A percentile compares a stretch with the other conserved stretches of the same genome.
Evolutionary conservation across 331 rosid genomes (phyloP).

Genomic region (Acacia concinna): DNA sequence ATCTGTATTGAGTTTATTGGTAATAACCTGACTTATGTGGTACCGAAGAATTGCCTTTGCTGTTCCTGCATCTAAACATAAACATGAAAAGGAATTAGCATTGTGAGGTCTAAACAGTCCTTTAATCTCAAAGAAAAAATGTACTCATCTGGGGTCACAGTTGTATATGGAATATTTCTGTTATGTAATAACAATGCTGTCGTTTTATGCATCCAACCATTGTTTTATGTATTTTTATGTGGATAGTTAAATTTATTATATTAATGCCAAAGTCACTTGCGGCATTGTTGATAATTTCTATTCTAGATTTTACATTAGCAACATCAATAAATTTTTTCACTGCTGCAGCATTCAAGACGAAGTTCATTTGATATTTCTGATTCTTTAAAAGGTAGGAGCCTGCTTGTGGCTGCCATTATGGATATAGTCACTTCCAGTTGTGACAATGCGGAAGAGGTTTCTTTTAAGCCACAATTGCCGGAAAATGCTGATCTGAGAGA

Average conservation of each 20-base stretch:
- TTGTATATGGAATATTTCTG: background rate
- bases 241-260: background rate
- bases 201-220: conserved; percentile 1
- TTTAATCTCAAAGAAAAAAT: background rate
- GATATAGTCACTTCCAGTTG: conserved; percentile 90
- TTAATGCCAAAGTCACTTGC: conserved; percentile 24
- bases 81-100: background rate
- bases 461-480: conserved; percentile 71
- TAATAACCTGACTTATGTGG: background rate
- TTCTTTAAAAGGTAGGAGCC: conserved; percentile 91
- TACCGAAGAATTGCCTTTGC: background rate
- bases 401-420: conserved; percentile 99
- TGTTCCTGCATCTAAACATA: background rate
- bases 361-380: conserved; percentile 77
- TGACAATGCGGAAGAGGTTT: conserved; percentile 54
- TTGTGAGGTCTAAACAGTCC: background rate
- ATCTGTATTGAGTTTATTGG: background rate
- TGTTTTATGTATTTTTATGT: conserved; percentile 22
- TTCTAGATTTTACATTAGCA: conserved; percentile 38
- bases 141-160: background rate
- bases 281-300: conserved; percentile 33
- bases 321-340: conserved; percentile 40
- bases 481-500: conserved; percentile 80
- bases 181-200: background rate
- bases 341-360: conserved; percentile 76